Evolutionary conservation across 2,329 filamentous ascomycete genomes (phyloP), one percentile per base, ranked within the genome.

Genomic region (Epichloe uncinata): DNA sequence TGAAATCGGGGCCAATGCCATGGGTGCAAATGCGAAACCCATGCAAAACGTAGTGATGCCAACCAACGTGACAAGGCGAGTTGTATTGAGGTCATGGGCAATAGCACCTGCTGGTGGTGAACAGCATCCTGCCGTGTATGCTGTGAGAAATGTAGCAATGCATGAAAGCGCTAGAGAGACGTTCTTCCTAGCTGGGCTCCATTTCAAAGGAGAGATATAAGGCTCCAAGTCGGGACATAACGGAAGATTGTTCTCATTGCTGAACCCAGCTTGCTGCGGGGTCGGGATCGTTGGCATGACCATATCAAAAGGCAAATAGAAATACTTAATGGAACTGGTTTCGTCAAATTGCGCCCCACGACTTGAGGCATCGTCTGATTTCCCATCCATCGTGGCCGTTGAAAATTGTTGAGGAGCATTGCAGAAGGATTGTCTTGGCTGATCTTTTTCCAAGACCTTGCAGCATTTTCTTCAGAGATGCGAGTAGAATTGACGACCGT

Each of bases 1-100:
- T 1, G 84, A 88, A 56, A 95, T 84, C 0, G 90, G 90, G 0
- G 90, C 90, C 0, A 95, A 75, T 1, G 87, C 73, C 89, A 96
- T 95, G 0, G 90, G 90, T 0, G 87, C 85, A 22, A 89, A 65
- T 0, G 77, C 87, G 57, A 95, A 95, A 3, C 90, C 89, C 35
- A 75, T 60, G 43, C 87, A 93, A 65, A 93, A 96, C 0, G 80
- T 78, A 0, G 89, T 94, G 53, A 95, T 86, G 35, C 87, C 87
- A 1, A 81, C 71, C 5, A 85, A 70, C n/a, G 82, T 76, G 1
- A 81, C 81, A n/a, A 84, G 73, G 9, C 72, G 69, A 38, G 80
- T 82, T 0, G 87, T 72, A 3, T 75, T 64, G 67, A 86, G 87
- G 59, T 85, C 77, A 2, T 69, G 63, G 1, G 74, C 75, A 72